Evolutionary conservation across 345 rosid species (phyloP).

Genomic region (Acer yangbiense): DNA sequence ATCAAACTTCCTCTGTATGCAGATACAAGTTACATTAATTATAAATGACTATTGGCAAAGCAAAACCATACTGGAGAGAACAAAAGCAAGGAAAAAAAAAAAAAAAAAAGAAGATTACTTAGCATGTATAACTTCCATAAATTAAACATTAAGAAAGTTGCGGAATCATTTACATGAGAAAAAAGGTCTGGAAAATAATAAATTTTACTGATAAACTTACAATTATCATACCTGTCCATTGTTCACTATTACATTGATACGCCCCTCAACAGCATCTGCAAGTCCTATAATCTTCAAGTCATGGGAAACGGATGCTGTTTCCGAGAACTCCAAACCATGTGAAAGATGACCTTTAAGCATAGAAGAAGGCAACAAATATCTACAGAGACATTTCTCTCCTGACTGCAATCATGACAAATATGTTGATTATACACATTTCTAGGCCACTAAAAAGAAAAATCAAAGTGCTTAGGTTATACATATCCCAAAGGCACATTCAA

Average conservation of each 20-base stretch:
- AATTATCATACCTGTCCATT: slow-evolving; percentile 66
- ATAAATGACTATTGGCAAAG: neutral
- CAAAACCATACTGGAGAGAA: neutral
- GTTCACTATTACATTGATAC: slow-evolving; percentile 68
- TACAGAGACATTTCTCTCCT: slow-evolving; percentile 90
- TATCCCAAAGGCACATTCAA: slow-evolving; percentile 6
- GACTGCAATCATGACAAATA: slow-evolving; percentile 56
- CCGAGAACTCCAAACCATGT: slow-evolving; percentile 49
- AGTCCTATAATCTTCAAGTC: slow-evolving; percentile 73
- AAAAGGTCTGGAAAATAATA: neutral
- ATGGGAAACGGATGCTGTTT: slow-evolving; percentile 46
- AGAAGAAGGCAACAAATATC: slow-evolving; percentile 67
- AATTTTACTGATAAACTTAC: neutral
- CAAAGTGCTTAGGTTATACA: no score
- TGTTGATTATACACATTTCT: slow-evolving; percentile 8
- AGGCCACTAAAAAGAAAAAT: neutral
- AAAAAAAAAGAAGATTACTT: neutral
- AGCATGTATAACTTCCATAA: neutral
- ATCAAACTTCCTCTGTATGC: neutral
- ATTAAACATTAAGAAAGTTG: neutral
- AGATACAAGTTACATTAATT: neutral
- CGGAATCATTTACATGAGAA: neutral
- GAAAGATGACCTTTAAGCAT: slow-evolving; percentile 47
- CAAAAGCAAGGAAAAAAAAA: neutral
- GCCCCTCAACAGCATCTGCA: slow-evolving; percentile 85